Evolutionary conservation across 306 rosid genomes (phyloP), one percentile per base, ranked within the genome.

Genomic region (Vigna reflexopilosa): DNA sequence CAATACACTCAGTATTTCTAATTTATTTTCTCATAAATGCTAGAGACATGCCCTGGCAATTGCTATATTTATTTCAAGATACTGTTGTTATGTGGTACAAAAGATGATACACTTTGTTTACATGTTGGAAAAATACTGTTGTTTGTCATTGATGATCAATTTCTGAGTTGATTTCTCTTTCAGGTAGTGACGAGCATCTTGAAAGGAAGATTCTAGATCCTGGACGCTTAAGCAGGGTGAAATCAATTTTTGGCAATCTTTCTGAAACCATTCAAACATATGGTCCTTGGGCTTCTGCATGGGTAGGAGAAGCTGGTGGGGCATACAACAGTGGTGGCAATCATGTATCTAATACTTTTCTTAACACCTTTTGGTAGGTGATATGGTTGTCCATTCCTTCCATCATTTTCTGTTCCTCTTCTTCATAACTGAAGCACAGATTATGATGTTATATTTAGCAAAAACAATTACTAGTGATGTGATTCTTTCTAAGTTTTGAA

Each of bases 261-360:
- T 74, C 87, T 10, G 82, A 83, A 59, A 95, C 90, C 49, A 83
- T 91, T 73, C 80, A 87, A 69, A 83, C 67, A 59, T 58, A 91
- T 40, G 98, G 99, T 52, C 93, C 97, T 50, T 91, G 98, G 97
- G 81, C 96, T 69, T 83, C 90, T 61, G 91, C 93, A 20, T 95
- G 99, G 99, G 98, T 95, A 17, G 98, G 99, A 52, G 99, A 95
- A 89, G 89, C 99, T 67, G 99, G 99, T 13, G 99, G 99, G 30
- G 98, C 98, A 54, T 95, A 61, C 75, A 95, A 95, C 81, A 95
- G 98, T 9, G 99, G 99, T 11, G 90, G 96, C 70, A 91, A 67
- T 58, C 64, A 72, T 78, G 96, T 95, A 73, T 93, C 99, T 11
- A 84, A 93, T 89, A 86, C 96, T 65, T 93, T 87, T 84, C 68